Conservation (phyloP, 2,329 filamentous ascomycete genomes). For the Colletotrichum plurivorum region DNA sequence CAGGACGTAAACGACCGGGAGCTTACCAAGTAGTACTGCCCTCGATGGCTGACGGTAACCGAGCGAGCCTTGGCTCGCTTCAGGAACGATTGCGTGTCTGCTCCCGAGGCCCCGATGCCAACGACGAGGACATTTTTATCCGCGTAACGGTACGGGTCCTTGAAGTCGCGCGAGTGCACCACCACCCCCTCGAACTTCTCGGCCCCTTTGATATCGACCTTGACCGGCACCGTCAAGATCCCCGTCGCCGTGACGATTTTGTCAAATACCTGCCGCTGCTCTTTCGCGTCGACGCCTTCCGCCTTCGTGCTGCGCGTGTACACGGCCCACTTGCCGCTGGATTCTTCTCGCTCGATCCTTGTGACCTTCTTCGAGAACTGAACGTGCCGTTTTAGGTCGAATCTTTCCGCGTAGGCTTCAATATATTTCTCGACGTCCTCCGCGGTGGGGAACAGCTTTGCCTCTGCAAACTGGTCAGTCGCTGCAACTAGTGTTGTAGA, state of each 20-base stretch:
- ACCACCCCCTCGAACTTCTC: constrained; percentile 40
- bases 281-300: background rate
- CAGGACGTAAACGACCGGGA: background rate
- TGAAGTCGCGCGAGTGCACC: constrained; percentile 39
- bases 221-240: constrained; percentile 26
- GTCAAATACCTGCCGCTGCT: constrained; percentile 22
- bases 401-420: constrained; percentile 56
- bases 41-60: constrained; percentile 36
- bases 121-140: constrained; percentile 77
- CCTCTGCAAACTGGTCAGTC: constrained; percentile 40
- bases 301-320: background rate
- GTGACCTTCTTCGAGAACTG: constrained; percentile 25
- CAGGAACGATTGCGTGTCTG: constrained; percentile 64
- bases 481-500: background rate
- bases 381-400: constrained; percentile 52
- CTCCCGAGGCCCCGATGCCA: constrained; percentile 83
- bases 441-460: constrained; percentile 44
- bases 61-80: constrained; percentile 31
- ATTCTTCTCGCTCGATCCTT: constrained; percentile 30
- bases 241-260: constrained; percentile 37
- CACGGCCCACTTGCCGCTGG: constrained; percentile 8
- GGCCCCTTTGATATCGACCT: constrained; percentile 33
- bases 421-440: constrained; percentile 53
- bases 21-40: constrained; percentile 28
- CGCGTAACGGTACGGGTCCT: constrained; percentile 32